Base-by-base conservation (phyloP, 2,329 filamentous ascomycete genomes). In the Fusarium nanum region DNA sequence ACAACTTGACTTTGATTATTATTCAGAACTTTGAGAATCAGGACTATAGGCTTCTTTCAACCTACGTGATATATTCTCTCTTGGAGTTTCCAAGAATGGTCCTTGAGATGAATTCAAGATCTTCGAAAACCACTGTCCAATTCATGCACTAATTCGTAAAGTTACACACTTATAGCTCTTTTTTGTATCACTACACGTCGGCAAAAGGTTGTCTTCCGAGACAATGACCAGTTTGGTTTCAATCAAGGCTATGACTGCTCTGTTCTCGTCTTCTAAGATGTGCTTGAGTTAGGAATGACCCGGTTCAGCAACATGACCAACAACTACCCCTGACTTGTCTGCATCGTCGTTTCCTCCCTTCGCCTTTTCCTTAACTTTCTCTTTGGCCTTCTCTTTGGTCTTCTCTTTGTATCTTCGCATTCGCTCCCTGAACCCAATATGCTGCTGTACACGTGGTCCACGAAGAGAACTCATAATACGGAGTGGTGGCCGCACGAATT, bases 381-480 rank as follows among this genome's bases (percentile, higher is more conserved):
- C 62, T 56, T 74, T 71, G 18, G 52, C 46, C 64, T 63, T 73
- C 22, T 72, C 62, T 56, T 74, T 71, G 18, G 75, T 67, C 47
- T 67, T 73, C 52, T 76, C 74, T 59, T 76, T 78, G n/a, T 68
- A 63, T 12, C 73, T 64, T 34, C 73, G 75, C 72, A 78, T 73
- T 34, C 67, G 69, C 32, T 67, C 72, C 22, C 73, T 68, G 67
- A 78, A 78, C 13, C 77, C 76, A 49, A 76, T 73, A 14, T 78
- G 76, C 53, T 75, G 70, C 28, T 75, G 73, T 7, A 78, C 75
- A 5, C 77, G 74, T 4, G 71, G 74, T 8, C 77, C 77, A 22
- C 77, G 73, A 27, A 78, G 64, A 18, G 76, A 77, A 46, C 76
- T 78, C 70, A 77, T 76, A 52, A 75, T 63, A 28, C 77, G 71